Base-by-base conservation (phyloP, 306 rosid genomes). In the Myrica gale region DNA sequence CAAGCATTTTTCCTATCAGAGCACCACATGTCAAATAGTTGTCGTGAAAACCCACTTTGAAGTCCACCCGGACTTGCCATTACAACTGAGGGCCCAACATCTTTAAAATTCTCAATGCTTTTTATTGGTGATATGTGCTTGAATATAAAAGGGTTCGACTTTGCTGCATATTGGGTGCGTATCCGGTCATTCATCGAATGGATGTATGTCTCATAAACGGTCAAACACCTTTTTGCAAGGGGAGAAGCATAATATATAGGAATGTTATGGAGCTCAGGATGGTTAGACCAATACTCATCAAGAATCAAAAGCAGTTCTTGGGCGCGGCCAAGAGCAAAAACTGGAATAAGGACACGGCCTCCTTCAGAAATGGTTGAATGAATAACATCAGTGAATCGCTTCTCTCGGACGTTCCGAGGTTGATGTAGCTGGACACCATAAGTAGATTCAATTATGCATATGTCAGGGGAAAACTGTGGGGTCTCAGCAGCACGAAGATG, bases 181-280 rank as follows among this genome's bases (percentile, higher is more conserved):
- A 94, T 89, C 88, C 97, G 85, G 73, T 94, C 98, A 54, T 94
- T 94, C 98, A 94, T 94, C 65, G 98, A 94, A 75, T 89, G 96
- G 69, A 94, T 94, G 86, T 92, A 94, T 0, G 98, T 94, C 89
- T 94, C 97, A 17, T 92, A 94, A 32, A 94, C 98, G 65, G 90
- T 84, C 88, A 94, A 83, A 79, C 98, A 94, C 60, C 90, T 88
- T 65, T 92, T 94, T 0, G 98, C 98, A 69, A 94, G 96, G 8
- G 98, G 98, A 61, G 98, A 94, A 82, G 98, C 98, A 87, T 94
- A 94, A 48, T 90, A 92, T 62, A 94, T 92, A 48, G 98, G 97
- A 77, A 90, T 89, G 71, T 90, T 90, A 52, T 92, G 93, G 56
- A 94, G 95, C 73, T 94, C 98, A 0, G 95, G 96, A 88, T 94